Evolutionary conservation across 2,329 filamentous ascomycete genomes (phyloP).

Genomic region (Coniella lustricola): DNA sequence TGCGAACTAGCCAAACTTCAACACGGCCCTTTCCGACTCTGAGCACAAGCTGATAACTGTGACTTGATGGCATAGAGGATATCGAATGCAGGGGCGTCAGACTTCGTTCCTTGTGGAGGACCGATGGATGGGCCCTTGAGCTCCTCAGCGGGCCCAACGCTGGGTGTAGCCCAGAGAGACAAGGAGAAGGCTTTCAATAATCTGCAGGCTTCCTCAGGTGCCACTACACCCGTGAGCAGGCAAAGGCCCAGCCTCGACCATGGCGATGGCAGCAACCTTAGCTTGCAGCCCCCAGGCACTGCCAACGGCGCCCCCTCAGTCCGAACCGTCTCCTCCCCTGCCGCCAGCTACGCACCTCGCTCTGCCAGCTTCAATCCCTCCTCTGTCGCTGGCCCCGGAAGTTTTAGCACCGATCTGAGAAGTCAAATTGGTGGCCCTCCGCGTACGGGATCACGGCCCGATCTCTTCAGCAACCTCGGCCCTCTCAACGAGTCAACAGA

Average conservation of each 20-base stretch:
- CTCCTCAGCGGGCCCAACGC: constrained; percentile 46
- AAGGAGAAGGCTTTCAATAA: constrained; percentile 38
- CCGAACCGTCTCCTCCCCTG: constrained; percentile 45
- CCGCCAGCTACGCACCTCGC: constrained; percentile 58
- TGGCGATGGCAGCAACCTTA: constrained; percentile 35
- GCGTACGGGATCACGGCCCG: constrained; percentile 54
- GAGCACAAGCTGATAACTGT: neutral
- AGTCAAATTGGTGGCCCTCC: constrained; percentile 58
- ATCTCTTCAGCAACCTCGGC: constrained; percentile 41
- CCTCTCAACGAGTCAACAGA: constrained; percentile 58
- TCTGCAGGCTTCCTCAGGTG: constrained; percentile 32
- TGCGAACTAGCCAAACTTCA: too few species aligned
- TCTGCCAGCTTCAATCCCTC: constrained; percentile 64
- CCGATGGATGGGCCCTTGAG: constrained; percentile 36
- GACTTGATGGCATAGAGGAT: constrained; percentile 13
- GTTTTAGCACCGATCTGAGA: constrained; percentile 83
- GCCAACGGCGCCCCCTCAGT: constrained; percentile 32
- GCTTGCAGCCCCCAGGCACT: constrained; percentile 36
- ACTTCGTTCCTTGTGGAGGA: constrained; percentile 24
- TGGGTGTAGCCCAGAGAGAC: constrained; percentile 22
- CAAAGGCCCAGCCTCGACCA: constrained; percentile 48
- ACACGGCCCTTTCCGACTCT: too few species aligned
- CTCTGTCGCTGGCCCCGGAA: constrained; percentile 57
- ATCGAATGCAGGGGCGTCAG: constrained; percentile 24
- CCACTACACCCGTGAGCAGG: constrained; percentile 29